Evolutionary conservation across 257 asterid genomes (phyloP), one percentile per base, ranked within the genome.

Genomic region (Prunella vulgaris): DNA sequence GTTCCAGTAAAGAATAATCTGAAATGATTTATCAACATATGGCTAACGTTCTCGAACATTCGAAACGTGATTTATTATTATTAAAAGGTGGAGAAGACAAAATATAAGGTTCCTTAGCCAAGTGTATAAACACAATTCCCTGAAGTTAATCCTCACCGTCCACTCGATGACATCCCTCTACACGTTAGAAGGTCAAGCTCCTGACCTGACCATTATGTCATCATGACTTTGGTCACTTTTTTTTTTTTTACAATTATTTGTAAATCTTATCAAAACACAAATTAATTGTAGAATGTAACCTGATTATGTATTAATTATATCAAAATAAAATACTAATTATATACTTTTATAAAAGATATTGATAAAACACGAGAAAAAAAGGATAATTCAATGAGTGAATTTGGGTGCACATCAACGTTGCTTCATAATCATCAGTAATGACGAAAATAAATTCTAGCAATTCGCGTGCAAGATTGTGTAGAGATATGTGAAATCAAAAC

Each of bases 1-100:
- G 4, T 3, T 30, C 4, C 33, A 30, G 2, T 46, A 3, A 46
- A 13, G 8, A 46, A 14, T 13, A 46, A 15, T 46, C 20, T 46
- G 1, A 46, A n/a, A 6, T 46, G 3, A n/a, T 15, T n/a, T 46
- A 4, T 15, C 8, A 15, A 15, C 56, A 37, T 42, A 10, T 20
- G n/a, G 14, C 30, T 2, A 32, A 5, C 49, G 1, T 53, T 53
- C 66, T 57, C 7, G 66, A 57, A 25, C 44, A 40, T 69, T 69
- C 74, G 24, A 25, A 69, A 69, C 66, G 58, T 40, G 58, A 57
- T 38, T 15, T 54, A 40, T 40, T 40, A 40, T 40, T 44, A 44
- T 44, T 44, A 14, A 54, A 22, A 54, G 14, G 30, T 21, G 4
- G 30, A 20, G 15, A 21, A 54, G 27, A 54, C 32, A 22, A 7